Percentiles rank a stretch among this genome's conserved stretches.
phyloP scores from a whole-genome alignment of 108 stramenopile species.

The Skeletonema grethae region DNA sequence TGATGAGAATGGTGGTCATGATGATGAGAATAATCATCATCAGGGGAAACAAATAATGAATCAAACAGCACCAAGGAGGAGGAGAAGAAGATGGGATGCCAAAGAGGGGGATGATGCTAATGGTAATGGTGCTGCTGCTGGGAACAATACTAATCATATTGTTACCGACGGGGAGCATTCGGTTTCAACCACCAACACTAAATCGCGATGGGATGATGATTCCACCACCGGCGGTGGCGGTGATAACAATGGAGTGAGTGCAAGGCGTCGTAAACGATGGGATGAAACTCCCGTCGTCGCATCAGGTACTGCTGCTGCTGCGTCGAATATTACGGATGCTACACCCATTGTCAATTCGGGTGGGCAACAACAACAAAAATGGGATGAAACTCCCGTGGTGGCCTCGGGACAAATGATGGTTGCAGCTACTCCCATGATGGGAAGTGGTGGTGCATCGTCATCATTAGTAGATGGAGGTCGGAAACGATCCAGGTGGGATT shows the following conservation, averaged over 20 bases:
- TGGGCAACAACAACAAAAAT: conserved; percentile 44
- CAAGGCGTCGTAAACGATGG: conserved; percentile 86
- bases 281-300: conserved; percentile 84
- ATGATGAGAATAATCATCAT: conserved; percentile 2
- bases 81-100: conserved; percentile 86
- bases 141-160: conserved; percentile 42
- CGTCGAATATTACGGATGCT: conserved; percentile 58
- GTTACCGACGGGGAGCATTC: conserved; percentile 69
- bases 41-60: conserved; percentile 15
- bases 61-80: conserved; percentile 30
- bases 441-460: conserved; percentile 31
- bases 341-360: conserved; percentile 47
- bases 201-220: conserved; percentile 80
- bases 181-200: conserved; percentile 21
- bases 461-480: conserved; percentile 26
- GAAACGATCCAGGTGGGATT: conserved; percentile 78
- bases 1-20: neutral
- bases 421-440: conserved; percentile 39
- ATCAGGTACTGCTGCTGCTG: conserved; percentile 33
- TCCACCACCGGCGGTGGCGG: neutral
- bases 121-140: conserved; percentile 17
- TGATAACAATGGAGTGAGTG: conserved; percentile 8
- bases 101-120: conserved; percentile 9
- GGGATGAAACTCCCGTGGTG: conserved; percentile 86
- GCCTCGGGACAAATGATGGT: conserved; percentile 36